Base-by-base conservation (phyloP, 208 protist species). In the Leishmania braziliensis region DNA sequence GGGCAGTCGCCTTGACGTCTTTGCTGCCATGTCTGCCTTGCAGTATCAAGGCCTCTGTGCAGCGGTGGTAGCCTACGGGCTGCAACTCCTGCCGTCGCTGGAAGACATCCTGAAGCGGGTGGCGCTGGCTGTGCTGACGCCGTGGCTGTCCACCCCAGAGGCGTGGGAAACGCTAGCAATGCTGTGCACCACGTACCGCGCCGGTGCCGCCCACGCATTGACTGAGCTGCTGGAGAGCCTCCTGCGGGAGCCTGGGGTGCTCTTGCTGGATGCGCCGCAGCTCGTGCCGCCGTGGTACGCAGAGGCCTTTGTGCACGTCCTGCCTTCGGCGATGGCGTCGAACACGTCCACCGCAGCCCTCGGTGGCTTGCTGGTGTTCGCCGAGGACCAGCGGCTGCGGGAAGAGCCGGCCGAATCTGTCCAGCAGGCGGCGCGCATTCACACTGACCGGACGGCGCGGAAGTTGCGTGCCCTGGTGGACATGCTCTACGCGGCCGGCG, bases 21-120 rank as follows among this genome's bases (percentile, higher is more conserved):
- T 92, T 54, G 86, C 88, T 6, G 90, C 85, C 43, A 92, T 92
- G 84, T 82, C 88, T 0, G 81, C 83, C 39, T 85, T 84, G 69
- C 88, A 94, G 80, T 88, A 91, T 77, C 75, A 74, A 23, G 72
- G 77, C 5, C 74, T 95, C 18, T 78, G 80, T 62, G 66, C 73
- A 18, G 77, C 85, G 53, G 77, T 93, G 14, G 77, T 80, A 2
- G 50, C 77, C 18, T 88, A 80, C 58, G 92, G 90, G 0, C 75
- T 90, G 71, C 92, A 95, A 80, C 82, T 95, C 14, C 78, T 90
- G 72, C 92, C 92, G 0, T 88, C 85, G 23, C 74, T 93, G 9
- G 85, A 92, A 46, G 88, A 88, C 10, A 78, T 95, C 18, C 18
- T 81, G 18, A 87, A 89, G 39, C 88, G 90, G 14, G 86, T 93